Evolutionary conservation across 2,329 filamentous ascomycete genomes (phyloP), one percentile per base, ranked within the genome.

Genomic region (Pleurostoma richardsiae): DNA sequence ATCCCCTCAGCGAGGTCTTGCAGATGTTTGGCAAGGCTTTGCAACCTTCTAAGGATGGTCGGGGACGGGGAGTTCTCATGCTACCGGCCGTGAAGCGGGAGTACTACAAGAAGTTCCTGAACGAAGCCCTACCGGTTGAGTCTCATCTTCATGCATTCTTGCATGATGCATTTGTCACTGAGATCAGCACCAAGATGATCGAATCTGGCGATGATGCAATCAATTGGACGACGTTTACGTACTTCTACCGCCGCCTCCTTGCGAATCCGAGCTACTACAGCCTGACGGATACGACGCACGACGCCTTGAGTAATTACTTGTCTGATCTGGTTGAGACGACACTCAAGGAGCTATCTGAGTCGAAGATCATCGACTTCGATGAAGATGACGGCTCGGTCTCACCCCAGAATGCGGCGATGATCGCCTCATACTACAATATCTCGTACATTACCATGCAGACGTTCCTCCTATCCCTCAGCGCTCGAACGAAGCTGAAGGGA

Each of bases 391-490:
- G 95, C 58, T 85, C 84, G 1, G 85, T 97, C 40, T 80, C 87
- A 19, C 91, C 94, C 10, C 81, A 96, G 58, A 97, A 99, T 65
- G 88, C 92, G 3, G 94, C 94, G 55, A 96, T 96, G 88, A 97
- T 99, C 61, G 90, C 89, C 7, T 90, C 94, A 2, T 97, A 99
- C 76, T 99, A 99, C 78, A 97, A 96, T 68, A 96, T 99, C 61
- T 96, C 92, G 5, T 97, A 96, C 71, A 88, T 96, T 65, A 99
- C 94, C 3, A 99, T 99, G 91, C 92, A 99, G 70, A 99, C 94
- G 0, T 92, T 99, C 76, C 75, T 99, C 44, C 76, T 99, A 47
- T 99, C 94, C 10, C 78, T 99, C 41, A 91, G 83, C 46, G 83
- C 83, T 39, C 86, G 86, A 56, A 97, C 91, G 4, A 97, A 96